phyloP scores from a whole-genome alignment of 805 yeast genomes.

The Blastobotrys attinorum region DNA sequence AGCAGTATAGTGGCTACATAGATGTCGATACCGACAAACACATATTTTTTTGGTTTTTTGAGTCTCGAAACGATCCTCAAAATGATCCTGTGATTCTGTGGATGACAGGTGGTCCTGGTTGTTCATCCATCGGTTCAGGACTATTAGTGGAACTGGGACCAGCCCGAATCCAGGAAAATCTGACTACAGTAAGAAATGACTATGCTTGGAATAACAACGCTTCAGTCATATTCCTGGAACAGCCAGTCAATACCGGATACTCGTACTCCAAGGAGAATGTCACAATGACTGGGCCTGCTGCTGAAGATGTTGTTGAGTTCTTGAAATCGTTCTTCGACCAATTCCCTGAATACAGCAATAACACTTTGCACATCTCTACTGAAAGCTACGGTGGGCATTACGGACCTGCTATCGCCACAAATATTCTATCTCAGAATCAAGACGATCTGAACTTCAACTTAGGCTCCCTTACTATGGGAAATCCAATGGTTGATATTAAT shows the following conservation, averaged over 20 bases:
- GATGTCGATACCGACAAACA: constrained; percentile 82
- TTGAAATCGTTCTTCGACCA: constrained; percentile 79
- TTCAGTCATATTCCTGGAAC: constrained; percentile 84
- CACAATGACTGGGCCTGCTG: constrained; percentile 73
- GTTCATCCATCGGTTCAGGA: constrained; percentile 90
- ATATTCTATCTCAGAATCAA: constrained; percentile 44
- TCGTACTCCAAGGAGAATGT: constrained; percentile 72
- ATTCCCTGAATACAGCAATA: constrained; percentile 68
- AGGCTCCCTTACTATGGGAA: neutral
- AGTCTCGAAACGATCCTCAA: constrained; percentile 72
- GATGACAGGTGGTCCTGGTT: constrained; percentile 98
- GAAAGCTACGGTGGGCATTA: constrained; percentile 95
- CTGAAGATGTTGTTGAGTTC: constrained; percentile 82
- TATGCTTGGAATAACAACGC: constrained; percentile 92
- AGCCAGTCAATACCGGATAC: constrained; percentile 92
- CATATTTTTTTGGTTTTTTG: constrained; percentile 89
- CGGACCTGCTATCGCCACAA: constrained; percentile 71
- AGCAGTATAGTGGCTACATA: constrained; percentile 70
- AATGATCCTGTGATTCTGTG: constrained; percentile 82
- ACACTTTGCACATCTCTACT: constrained; percentile 92
- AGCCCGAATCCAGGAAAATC: constrained; percentile 60
- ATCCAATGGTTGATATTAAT: neutral
- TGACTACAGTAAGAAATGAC: constrained; percentile 71
- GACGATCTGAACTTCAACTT: constrained; percentile 33
- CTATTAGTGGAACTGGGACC: constrained; percentile 93